Base-by-base conservation (phyloP, 148 eudicot species). In the Agrostemma githago region DNA sequence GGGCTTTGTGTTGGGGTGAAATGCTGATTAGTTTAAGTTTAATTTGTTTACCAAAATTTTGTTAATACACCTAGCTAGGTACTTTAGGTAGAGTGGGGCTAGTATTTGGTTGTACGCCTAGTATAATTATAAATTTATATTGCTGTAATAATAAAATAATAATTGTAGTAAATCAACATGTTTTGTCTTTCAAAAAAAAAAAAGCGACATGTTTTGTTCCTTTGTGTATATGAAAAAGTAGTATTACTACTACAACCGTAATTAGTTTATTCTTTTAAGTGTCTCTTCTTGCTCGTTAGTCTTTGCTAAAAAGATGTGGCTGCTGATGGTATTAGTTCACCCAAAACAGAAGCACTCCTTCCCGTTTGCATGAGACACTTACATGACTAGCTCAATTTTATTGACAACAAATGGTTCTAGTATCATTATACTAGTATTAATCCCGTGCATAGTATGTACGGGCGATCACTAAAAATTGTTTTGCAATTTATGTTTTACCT, bases 61-160 rank as follows among this genome's bases (percentile, higher is more conserved):
- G 76, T 72, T 42, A 62, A 66, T 71, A 58, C 21, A 26, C 34
- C 34, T 26, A 26, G 34, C 34, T 26, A 26, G 34, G 34, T 26
- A 26, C 34, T 26, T 63, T 76, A 43, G 71, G 43, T 62, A 62
- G 19, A 62, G 57, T 19, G 53, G 71, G 66, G 70, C 59, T 69
- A 19, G 62, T 56, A 19, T 6, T 66, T 60, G 58, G 72, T 46
- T 62, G 65, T 62, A 69, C n/a, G 60, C 66, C 20, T 57, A 67
- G 57, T 56, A 16, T 14, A 6, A 11, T 62, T 66, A 71, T 37
- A 72, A 54, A 34, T 37, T 19, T 19, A 17, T 61, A 1, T 61
- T 5, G 8, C 20, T 17, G 11, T 60, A 60, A 6, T 5, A 19
- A 8, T 26, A 26, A 26, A 26, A 26, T 26, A 26, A 26, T 26